These are phyloP conservation scores for Penicillium atrosanguineum DNA, from an alignment of 495 filamentous ascomycete species.

Conservation along the genomic window DNA sequence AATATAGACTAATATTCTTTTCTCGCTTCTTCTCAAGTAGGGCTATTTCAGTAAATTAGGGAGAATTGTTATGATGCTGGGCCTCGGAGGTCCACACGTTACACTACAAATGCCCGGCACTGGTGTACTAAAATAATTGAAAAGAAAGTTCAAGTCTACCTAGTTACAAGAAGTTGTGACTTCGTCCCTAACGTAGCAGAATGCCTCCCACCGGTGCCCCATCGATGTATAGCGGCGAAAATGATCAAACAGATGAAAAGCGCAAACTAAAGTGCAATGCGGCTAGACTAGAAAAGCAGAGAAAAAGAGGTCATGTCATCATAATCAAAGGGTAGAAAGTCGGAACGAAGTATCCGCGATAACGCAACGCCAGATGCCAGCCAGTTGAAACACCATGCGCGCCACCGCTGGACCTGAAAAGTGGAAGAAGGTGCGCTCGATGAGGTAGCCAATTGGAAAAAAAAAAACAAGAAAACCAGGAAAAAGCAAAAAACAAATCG, in stretches of 20 bases:
- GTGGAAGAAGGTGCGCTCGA: constrained; percentile 11
- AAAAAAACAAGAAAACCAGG: constrained; percentile 11
- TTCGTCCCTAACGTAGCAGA: constrained; percentile 6
- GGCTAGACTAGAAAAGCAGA: background rate
- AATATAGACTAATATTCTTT: too few relatives aligned
- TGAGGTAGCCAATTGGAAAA: constrained; percentile 4
- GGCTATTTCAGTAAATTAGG: too few relatives aligned
- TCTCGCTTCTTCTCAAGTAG: too few relatives aligned
- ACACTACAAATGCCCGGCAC: too few relatives aligned
- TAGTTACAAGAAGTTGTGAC: background rate
- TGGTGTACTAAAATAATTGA: too few relatives aligned
- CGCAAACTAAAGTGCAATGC: background rate
- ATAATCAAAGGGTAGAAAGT: constrained; percentile 15
- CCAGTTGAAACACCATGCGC: constrained; percentile 36
- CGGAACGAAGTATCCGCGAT: constrained; percentile 9
- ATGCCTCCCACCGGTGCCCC: background rate
- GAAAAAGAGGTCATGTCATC: constrained; percentile 19
- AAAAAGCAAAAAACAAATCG: constrained; percentile 6
- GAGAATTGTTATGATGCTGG: too few relatives aligned
- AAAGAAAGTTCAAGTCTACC: background rate
- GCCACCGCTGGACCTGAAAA: constrained; percentile 32
- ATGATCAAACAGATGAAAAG: constrained; percentile 6
- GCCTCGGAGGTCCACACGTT: too few relatives aligned
- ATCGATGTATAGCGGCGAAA: constrained; percentile 4
- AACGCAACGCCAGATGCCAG: constrained; percentile 25